Conservation (phyloP, 225 moss, liverwort and hornwort species). For the Straminergon stramineum region DNA sequence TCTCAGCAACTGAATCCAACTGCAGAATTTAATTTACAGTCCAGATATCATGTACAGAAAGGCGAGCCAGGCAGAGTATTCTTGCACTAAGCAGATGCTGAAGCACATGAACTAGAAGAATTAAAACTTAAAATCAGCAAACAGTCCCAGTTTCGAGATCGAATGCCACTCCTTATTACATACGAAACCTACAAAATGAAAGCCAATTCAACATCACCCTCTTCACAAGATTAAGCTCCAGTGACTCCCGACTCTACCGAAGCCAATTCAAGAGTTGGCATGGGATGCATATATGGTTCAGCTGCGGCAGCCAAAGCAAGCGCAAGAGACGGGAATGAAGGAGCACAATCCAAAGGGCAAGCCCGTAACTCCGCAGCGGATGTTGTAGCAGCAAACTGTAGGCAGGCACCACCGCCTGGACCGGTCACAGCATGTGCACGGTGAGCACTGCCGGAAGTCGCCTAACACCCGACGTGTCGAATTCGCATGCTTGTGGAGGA, state of each 20-base stretch:
- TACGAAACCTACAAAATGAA: neutral
- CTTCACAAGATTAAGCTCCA: neutral
- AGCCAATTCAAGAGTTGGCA: neutral
- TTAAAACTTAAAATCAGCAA: neutral
- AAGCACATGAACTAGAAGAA: neutral
- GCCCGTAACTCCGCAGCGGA: constrained; percentile 15
- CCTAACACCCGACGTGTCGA: constrained; percentile 2
- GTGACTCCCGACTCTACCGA: neutral
- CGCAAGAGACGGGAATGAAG: constrained; percentile 30
- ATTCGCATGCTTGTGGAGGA: constrained; percentile 11
- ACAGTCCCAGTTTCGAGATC: constrained; percentile 8
- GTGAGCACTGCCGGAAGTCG: constrained; percentile 37
- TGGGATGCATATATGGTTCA: neutral
- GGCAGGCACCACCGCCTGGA: constrained; percentile 25
- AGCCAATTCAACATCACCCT: neutral
- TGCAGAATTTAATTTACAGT: neutral
- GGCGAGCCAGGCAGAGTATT: neutral
- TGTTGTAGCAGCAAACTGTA: constrained; percentile 36
- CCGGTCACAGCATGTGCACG: constrained; percentile 32
- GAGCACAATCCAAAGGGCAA: constrained; percentile 23
- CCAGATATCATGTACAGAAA: neutral
- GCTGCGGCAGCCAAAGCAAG: constrained; percentile 25
- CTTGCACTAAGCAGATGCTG: neutral
- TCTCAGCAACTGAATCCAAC: neutral
- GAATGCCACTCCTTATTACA: constrained; percentile 11